Evolutionary conservation across 2,329 filamentous ascomycete species (phyloP), one percentile per base, ranked within the genome.

Genomic region (Trichoderma sp.): DNA sequence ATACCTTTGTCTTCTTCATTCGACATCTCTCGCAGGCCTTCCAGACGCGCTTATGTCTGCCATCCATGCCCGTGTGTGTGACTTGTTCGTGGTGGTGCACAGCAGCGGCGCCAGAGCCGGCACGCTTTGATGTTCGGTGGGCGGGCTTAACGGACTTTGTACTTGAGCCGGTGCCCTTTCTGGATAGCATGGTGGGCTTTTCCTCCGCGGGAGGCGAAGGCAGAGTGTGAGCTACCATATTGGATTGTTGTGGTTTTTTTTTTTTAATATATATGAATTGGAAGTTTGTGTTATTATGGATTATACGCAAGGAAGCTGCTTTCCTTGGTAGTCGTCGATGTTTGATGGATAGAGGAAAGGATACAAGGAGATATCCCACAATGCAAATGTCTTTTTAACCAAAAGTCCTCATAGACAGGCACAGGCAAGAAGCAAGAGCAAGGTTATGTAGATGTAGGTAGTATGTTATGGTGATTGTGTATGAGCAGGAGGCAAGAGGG

Each of bases 1-100:
- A 49, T 79, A 88, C 87, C 87, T 90, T 90, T 66, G 88, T 90
- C 82, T 90, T 90, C 83, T 90, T 90, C 87, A 89, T 89, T 72
- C 88, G 82, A 81, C 88, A 90, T 72, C 88, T 81, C 79, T 90
- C 87, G 72, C 88, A 90, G 21, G 88, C 88, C 76, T 90, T 90
- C 87, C 87, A 89, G 67, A 89, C 87, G 72, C 88, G 82, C 81
- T 89, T 90, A 75, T 89, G 87, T 71, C 87, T 83, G 59, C 83
- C 84, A 72, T 89, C 87, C 72, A 84, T 80, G 52, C 79, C 79
- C 57, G 72, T 74, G 66, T 79, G 75, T 53, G 76, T 70, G 55
- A 77, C 69, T 70, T 80, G 77, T 63, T 82, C 79, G 65, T 82
- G 80, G 70, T 81, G 79, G 70, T 79, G 79, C 53, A 75, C 72